Evolutionary conservation across 768 basidiomycete species (phyloP), one percentile per base, ranked within the genome.

Genomic region (Chalciporus piperatus): DNA sequence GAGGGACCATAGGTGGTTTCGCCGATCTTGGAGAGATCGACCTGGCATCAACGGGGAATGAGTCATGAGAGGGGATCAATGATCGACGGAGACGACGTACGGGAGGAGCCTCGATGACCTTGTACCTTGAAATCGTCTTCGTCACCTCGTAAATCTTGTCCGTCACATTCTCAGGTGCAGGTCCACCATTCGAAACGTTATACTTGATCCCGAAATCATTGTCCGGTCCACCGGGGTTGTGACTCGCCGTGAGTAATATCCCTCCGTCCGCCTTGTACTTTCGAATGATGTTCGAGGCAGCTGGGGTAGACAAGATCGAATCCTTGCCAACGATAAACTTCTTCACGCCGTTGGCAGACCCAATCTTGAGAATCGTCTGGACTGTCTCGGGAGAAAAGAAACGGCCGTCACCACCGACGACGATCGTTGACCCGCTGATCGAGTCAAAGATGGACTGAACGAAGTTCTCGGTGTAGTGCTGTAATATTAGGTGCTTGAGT

Each of bases 381-480:
- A 93, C 86, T 35, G 86, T 79, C 68, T 89, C 91, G 16, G 84
- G 83, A 17, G 83, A 87, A 75, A 86, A 97, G 78, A 77, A 99
- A 50, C 97, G 92, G 25, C 97, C 97, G 70, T 99, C 97, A 50
- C 97, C 97, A 45, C 97, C 96, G 63, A 99, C 83, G 65, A 98
- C 97, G 60, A 98, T 78, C 14, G 94, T 93, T 48, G 84, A 75
- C 25, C 82, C 81, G 6, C 87, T 81, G 72, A 98, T 91, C 48
- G 95, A 90, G 71, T 90, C 83, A 64, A 95, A 81, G 76, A 93
- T 99, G 59, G 96, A 73, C 71, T 98, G 96, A 51, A 98, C 70
- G 62, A 99, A 99, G 78, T 98, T 99, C 74, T 98, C 97, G 41
- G 97, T 99, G 75, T 98, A 99, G 77, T 98, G 86, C 92, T 94